Conservation (phyloP, 129 eudicot species). For the Ambrosia artemisiifolia region DNA sequence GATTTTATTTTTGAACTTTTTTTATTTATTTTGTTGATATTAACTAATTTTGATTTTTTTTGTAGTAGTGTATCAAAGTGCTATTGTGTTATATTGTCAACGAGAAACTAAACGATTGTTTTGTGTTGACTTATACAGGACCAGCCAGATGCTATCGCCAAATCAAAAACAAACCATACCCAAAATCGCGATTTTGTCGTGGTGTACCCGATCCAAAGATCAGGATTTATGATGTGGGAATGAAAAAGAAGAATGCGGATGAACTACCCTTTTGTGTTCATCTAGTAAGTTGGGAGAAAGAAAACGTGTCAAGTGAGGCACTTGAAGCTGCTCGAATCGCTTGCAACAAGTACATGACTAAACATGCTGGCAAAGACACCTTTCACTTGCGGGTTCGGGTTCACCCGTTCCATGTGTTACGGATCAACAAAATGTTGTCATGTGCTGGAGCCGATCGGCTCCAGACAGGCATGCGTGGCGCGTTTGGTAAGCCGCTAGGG, state of each 20-base stretch:
- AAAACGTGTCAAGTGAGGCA: slow-evolving; percentile 61
- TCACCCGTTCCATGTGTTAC: slow-evolving; percentile 57
- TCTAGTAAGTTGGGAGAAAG: slow-evolving; percentile 59
- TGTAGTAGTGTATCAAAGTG: too few species aligned
- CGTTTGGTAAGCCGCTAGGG: slow-evolving; percentile 61
- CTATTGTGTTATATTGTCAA: neutral
- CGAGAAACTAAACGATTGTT: neutral
- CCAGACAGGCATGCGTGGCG: slow-evolving; percentile 65
- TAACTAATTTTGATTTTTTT: too few species aligned
- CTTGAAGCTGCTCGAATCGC: slow-evolving; percentile 58
- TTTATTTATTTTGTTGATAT: too few species aligned
- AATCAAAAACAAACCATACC: slow-evolving; percentile 54
- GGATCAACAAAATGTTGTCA: slow-evolving; percentile 57
- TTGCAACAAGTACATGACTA: slow-evolving; percentile 61
- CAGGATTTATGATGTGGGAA: slow-evolving; percentile 46
- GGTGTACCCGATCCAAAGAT: slow-evolving; percentile 63
- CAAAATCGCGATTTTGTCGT: slow-evolving; percentile 48
- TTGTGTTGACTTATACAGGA: slow-evolving; percentile 20
- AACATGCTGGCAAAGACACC: slow-evolving; percentile 52
- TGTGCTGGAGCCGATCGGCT: slow-evolving; percentile 71
- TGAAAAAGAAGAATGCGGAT: slow-evolving; percentile 44
- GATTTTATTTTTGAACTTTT: too few species aligned
- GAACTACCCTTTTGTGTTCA: slow-evolving; percentile 57
- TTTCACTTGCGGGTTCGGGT: slow-evolving; percentile 57
- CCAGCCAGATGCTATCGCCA: slow-evolving; percentile 60